A percentile compares a stretch with the other conserved stretches of the same genome.
phyloP scores from a whole-genome alignment of 2,329 filamentous ascomycete genomes.

The Aspergillus costaricaensis region DNA sequence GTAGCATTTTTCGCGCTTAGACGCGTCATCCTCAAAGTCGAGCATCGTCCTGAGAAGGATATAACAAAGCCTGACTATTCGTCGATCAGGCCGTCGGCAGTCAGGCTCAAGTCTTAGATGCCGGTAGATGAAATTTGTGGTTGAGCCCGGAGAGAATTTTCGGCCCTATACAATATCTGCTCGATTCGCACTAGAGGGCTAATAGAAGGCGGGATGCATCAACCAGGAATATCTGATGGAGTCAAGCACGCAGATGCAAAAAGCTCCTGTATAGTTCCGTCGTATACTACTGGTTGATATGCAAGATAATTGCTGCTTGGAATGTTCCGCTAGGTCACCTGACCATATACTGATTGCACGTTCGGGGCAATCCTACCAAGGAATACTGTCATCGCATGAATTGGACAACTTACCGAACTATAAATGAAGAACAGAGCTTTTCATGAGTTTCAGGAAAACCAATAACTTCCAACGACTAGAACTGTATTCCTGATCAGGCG shows the following conservation, averaged over 20 bases:
- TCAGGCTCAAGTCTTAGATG: background rate
- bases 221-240: background rate
- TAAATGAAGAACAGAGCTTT: too few relatives aligned
- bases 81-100: background rate
- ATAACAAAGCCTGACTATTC: too few relatives aligned
- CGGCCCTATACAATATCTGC: background rate
- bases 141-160: background rate
- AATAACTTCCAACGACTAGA: too few relatives aligned
- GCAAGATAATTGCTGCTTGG: background rate
- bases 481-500: too few relatives aligned
- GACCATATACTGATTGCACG: background rate
- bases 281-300: background rate
- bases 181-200: background rate
- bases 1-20: slow-evolving; percentile 64
- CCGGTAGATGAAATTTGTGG: background rate
- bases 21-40: slow-evolving; percentile 43
- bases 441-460: too few relatives aligned
- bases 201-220: background rate
- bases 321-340: background rate
- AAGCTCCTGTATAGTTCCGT: background rate
- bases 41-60: slow-evolving; percentile 40
- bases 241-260: background rate
- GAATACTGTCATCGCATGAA: too few relatives aligned
- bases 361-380: background rate
- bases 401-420: too few relatives aligned